Evolutionary conservation across 208 protist species (phyloP).

Genomic region (Balamuthia mandrillaris): DNA sequence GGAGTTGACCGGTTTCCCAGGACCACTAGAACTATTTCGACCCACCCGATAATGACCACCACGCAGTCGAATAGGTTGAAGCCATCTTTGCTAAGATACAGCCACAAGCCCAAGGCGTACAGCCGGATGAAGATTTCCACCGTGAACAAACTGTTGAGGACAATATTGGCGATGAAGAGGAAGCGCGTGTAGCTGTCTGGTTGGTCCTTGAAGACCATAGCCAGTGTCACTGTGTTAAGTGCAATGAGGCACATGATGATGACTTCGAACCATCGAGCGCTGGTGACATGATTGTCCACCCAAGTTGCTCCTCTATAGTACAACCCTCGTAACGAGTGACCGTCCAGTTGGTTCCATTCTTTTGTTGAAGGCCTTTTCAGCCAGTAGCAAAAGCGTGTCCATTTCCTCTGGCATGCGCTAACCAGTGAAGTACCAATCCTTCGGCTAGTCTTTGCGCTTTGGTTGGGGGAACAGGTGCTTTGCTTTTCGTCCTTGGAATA

Average conservation of each 20-base stretch:
- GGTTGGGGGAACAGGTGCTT: too few relatives aligned
- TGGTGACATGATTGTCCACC: too few relatives aligned
- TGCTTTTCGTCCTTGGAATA: too few relatives aligned
- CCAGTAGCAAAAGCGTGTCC: neutral
- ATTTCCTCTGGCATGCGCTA: neutral
- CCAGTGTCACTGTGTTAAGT: conserved; percentile 64
- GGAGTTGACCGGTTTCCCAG: neutral
- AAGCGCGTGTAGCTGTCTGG: neutral
- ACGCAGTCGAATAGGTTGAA: conserved; percentile 52
- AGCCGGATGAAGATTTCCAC: conserved; percentile 50
- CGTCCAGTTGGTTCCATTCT: too few relatives aligned
- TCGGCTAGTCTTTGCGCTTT: too few relatives aligned
- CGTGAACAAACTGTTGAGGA: conserved; percentile 64
- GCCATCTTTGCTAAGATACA: conserved; percentile 27
- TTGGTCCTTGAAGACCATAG: conserved; percentile 62
- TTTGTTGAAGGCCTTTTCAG: neutral
- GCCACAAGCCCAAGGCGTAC: neutral
- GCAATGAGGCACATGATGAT: conserved; percentile 52
- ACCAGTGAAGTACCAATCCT: neutral
- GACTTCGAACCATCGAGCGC: neutral
- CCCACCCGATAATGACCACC: conserved; percentile 41
- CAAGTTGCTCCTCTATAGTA: too few relatives aligned
- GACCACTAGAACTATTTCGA: conserved; percentile 42
- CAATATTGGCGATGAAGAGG: conserved; percentile 31
- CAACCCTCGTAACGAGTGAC: too few relatives aligned